These are phyloP conservation scores for Dactylellina cionopaga DNA, from an alignment of 2,329 filamentous ascomycete species.

Conservation along the genomic window DNA sequence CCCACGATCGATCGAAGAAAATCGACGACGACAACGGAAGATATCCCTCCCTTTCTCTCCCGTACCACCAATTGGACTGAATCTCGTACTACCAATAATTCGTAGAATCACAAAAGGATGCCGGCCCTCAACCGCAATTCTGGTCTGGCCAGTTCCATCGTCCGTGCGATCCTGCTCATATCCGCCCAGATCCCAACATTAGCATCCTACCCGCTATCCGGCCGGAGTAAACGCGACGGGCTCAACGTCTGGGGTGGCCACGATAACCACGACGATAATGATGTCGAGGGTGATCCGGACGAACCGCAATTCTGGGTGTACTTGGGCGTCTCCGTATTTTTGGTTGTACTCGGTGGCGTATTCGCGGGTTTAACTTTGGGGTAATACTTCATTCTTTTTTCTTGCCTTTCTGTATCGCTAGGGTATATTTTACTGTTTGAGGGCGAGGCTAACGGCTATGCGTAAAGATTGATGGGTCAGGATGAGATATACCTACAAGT, in stretches of 20 bases:
- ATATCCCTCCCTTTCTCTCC: slow-evolving; percentile 12
- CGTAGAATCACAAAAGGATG: not conserved
- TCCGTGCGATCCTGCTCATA: slow-evolving; percentile 31
- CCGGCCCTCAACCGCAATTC: slow-evolving; percentile 29
- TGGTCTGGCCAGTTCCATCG: slow-evolving; percentile 28
- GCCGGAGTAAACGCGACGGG: slow-evolving; percentile 14
- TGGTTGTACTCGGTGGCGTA: slow-evolving; percentile 88
- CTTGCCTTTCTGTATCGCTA: not conserved
- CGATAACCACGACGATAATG: slow-evolving; percentile 23
- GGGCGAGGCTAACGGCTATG: not conserved
- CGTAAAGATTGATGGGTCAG: slow-evolving; percentile 65
- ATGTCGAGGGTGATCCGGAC: slow-evolving; percentile 61
- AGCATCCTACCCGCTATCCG: slow-evolving; percentile 36
- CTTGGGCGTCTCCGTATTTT: slow-evolving; percentile 76
- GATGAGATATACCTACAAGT: slow-evolving; percentile 98
- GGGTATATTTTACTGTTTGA: not conserved
- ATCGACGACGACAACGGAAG: not conserved
- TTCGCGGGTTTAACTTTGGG: slow-evolving; percentile 95
- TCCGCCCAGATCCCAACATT: slow-evolving; percentile 47
- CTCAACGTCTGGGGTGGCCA: slow-evolving; percentile 28
- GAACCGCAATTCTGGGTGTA: slow-evolving; percentile 82
- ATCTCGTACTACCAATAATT: not conserved
- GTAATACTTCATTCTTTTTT: slow-evolving; percentile 63
- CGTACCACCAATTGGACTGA: not conserved
- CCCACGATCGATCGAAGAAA: not conserved